These are phyloP conservation scores for Effrenium voratum DNA, from an alignment of 73 alveolate genomes.

Conservation along the genomic window DNA sequence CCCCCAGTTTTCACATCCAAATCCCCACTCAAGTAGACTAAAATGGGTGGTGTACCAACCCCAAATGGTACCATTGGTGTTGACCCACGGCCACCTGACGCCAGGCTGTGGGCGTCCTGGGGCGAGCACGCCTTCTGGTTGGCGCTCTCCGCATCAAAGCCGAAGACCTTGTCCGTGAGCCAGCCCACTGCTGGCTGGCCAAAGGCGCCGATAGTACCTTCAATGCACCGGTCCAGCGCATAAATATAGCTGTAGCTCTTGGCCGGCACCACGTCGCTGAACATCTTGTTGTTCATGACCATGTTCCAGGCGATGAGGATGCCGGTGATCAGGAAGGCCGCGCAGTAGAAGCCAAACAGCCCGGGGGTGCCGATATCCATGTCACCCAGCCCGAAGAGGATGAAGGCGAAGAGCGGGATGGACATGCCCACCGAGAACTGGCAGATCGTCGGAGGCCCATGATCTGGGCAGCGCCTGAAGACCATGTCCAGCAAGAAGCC, in stretches of 20 bases:
- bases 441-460: constrained; percentile 66
- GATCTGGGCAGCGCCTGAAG: constrained; percentile 74
- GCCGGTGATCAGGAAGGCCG: constrained; percentile 49
- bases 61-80: too few species aligned
- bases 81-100: too few species aligned
- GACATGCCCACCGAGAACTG: constrained; percentile 60
- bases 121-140: constrained; percentile 42
- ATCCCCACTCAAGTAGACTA: too few species aligned
- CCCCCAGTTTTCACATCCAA: too few species aligned
- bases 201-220: constrained; percentile 77
- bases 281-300: constrained; percentile 94
- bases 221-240: constrained; percentile 70
- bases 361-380: neutral
- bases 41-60: too few species aligned
- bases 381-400: constrained; percentile 75
- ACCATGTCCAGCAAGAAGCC: constrained; percentile 58
- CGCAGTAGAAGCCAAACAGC: neutral
- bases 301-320: constrained; percentile 52
- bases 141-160: constrained; percentile 35
- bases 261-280: constrained; percentile 83
- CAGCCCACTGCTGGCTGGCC: constrained; percentile 86
- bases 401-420: constrained; percentile 74
- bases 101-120: constrained; percentile 3
- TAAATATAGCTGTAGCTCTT: constrained; percentile 72
- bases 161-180: constrained; percentile 61